Conservation (phyloP, 176 grass and related monocot species). For the Themeda triandra region DNA sequence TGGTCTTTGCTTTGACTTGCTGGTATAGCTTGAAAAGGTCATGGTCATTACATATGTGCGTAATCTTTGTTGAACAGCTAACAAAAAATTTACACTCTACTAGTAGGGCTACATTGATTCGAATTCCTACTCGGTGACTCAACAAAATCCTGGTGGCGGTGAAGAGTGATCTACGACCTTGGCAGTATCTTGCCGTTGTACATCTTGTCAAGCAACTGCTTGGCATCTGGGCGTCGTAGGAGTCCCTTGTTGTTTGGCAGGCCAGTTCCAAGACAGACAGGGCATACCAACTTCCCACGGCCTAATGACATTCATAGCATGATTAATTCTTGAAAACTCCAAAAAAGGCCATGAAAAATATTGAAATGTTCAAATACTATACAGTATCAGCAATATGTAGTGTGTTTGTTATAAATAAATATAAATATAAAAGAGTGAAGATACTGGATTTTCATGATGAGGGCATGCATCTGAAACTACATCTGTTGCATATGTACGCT, state of each 20-base stretch:
- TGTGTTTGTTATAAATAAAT: too few relatives aligned
- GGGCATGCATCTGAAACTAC: background rate
- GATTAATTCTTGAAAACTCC: background rate
- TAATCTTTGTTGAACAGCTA: background rate
- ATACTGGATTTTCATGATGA: too few relatives aligned
- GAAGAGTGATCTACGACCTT: constrained; percentile 23
- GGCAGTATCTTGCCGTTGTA: constrained; percentile 90
- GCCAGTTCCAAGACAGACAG: constrained; percentile 81
- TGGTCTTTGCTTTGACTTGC: background rate
- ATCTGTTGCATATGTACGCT: background rate
- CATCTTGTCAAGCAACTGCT: constrained; percentile 85
- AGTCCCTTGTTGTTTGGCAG: constrained; percentile 95
- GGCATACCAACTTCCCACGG: constrained; percentile 89
- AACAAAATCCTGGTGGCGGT: background rate
- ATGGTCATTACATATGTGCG: background rate
- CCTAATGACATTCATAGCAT: constrained; percentile 25
- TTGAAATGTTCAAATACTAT: background rate
- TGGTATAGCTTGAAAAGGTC: background rate
- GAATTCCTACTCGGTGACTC: background rate
- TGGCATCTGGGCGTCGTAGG: constrained; percentile 77
- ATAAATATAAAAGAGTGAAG: too few relatives aligned
- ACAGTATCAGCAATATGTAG: too few relatives aligned
- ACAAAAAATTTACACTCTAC: background rate
- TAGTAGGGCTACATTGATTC: background rate
- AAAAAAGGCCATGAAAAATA: background rate